Conservation (phyloP, 805 yeast species). For the Wickerhamiella galacta region DNA sequence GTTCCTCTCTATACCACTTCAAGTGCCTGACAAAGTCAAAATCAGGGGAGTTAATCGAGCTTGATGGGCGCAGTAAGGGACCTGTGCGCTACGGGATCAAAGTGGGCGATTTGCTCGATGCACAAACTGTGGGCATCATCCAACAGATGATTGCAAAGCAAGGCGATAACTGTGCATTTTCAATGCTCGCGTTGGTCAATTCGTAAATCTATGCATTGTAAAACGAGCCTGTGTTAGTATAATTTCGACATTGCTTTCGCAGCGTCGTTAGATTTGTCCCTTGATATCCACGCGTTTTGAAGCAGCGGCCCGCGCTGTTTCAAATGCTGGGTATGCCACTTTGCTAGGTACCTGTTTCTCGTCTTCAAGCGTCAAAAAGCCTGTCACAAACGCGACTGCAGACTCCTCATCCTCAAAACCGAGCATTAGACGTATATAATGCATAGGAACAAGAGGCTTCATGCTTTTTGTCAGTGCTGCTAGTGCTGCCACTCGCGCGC, state of each 20-base stretch:
- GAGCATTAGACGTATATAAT: conserved; percentile 14
- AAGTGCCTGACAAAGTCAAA: conserved; percentile 44
- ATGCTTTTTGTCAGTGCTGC: conserved; percentile 41
- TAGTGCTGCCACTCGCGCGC: conserved; percentile 42
- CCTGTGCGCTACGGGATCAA: conserved; percentile 44
- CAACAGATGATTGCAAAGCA: conserved; percentile 43
- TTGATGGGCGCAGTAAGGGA: conserved; percentile 77
- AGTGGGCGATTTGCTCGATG: conserved; percentile 38
- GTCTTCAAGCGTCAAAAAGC: neutral
- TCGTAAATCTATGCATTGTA: neutral
- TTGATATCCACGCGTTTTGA: conserved; percentile 59
- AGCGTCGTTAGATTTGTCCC: conserved; percentile 42
- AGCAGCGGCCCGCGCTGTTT: conserved; percentile 22
- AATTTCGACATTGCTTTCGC: too few species aligned
- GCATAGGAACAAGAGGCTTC: conserved; percentile 18
- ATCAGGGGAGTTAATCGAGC: conserved; percentile 48
- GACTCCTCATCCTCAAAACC: conserved; percentile 23
- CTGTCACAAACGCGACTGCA: conserved; percentile 1
- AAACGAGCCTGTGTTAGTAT: neutral
- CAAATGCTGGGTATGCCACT: conserved; percentile 21
- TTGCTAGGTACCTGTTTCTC: conserved; percentile 12
- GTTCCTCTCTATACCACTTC: too few species aligned
- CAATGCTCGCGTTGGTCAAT: conserved; percentile 42
- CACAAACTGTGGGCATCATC: conserved; percentile 36
- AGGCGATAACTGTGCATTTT: conserved; percentile 31